These are phyloP conservation scores for Heliocybe sulcata DNA, from an alignment of 1,284 basidiomycete species.

Conservation along the genomic window DNA sequence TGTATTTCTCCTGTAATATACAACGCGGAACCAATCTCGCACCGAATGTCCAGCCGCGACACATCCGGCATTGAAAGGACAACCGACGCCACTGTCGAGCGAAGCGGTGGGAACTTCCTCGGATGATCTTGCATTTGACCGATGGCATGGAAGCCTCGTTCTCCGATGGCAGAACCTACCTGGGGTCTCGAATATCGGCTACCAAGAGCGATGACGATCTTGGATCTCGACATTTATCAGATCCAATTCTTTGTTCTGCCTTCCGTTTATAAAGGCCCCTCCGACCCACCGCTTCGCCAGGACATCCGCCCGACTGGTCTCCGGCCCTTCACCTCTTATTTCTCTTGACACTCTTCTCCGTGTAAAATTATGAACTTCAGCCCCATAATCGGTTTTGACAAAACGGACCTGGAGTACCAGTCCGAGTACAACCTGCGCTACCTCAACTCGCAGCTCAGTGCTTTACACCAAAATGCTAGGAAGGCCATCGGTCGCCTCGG, in stretches of 20 bases:
- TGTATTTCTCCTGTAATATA: not conserved
- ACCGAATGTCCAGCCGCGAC: not conserved
- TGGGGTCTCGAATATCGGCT: not conserved
- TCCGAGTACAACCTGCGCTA: not conserved
- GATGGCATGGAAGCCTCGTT: not conserved
- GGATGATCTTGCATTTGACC: not conserved
- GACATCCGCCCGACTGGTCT: not conserved
- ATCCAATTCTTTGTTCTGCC: not conserved
- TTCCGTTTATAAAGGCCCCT: not conserved
- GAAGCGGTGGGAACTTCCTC: not conserved
- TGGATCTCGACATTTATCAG: not conserved
- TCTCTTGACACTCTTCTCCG: not conserved
- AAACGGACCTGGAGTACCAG: not conserved
- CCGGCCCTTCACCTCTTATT: not conserved
- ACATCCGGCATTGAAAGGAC: not conserved
- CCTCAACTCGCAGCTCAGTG: not conserved
- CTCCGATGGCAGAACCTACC: not conserved
- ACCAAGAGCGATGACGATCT: not conserved
- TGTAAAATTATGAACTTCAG: not conserved
- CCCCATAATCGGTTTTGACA: not conserved
- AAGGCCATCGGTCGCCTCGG: not conserved
- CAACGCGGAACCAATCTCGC: not conserved
- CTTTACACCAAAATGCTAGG: not conserved
- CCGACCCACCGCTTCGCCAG: not conserved
- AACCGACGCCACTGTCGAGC: not conserved